Conservation (phyloP, 73 alveolate species). For the Tetrahymena malaccensis region DNA sequence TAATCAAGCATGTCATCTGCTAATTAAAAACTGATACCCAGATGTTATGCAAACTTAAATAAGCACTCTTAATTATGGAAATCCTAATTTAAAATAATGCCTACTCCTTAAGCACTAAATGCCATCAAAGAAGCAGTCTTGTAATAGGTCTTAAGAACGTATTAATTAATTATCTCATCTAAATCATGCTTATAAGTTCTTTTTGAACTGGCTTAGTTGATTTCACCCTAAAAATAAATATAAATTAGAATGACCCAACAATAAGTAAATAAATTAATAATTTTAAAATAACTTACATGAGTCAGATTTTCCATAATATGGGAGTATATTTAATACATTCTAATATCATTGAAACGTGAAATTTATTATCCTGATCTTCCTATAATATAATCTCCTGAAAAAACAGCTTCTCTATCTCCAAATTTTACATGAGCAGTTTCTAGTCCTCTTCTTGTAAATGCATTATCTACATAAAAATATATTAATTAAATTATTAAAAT, state of each 20-base stretch:
- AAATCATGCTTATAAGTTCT: background rate
- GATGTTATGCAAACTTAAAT: slow-evolving; percentile 5
- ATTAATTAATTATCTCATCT: background rate
- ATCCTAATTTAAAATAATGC: background rate
- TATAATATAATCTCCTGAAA: background rate
- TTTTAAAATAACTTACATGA: background rate
- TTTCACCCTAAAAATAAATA: background rate
- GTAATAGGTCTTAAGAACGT: slow-evolving; percentile 16
- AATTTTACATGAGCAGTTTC: slow-evolving; percentile 8
- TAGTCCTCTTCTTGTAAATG: slow-evolving; percentile 22
- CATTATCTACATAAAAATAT: background rate
- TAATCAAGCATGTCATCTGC: slow-evolving; percentile 40
- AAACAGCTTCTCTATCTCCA: slow-evolving; percentile 10
- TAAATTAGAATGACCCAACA: background rate
- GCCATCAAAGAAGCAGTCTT: slow-evolving; percentile 27
- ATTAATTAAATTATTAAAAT: background rate
- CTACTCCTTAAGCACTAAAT: slow-evolving; percentile 16
- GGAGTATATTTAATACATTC: background rate
- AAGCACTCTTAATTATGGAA: background rate
- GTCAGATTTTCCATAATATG: background rate
- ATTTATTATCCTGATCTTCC: background rate
- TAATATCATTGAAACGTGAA: background rate
- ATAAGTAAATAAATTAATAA: background rate
- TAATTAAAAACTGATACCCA: slow-evolving; percentile 25
- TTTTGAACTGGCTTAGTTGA: background rate